Base-by-base conservation (phyloP, 1,284 basidiomycete species). In the Apiotrichum laibachii region DNA sequence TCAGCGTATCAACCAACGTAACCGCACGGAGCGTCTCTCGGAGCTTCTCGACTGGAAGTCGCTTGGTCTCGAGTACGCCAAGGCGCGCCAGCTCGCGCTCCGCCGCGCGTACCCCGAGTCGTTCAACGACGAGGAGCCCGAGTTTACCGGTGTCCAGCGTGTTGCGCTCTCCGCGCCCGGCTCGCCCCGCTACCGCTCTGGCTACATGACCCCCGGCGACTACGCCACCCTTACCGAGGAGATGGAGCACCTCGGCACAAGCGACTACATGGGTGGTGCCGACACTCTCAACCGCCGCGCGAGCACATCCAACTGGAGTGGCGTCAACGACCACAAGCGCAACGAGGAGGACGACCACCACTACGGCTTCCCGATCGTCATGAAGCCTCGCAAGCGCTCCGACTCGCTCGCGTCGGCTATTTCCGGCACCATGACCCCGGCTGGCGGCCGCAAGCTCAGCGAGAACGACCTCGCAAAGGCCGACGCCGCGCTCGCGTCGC, bases 41-140 rank as follows among this genome's bases (percentile, higher is more conserved):
- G 95, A 95, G 47, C 78, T 99, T 57, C 82, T 99, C 61, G 95
- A 99, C 79, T 98, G 95, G 95, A 99, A 99, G 82, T 92, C 93
- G 69, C 81, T 99, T 31, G 95, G 95, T 6, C 86, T 98, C 66
- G 95, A 99, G 78, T 99, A 99, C 78, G 88, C 88, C 74, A 99
- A 97, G 81, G 90, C 92, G 40, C 82, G 95, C 52, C 93, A 96
- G 80, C 82, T 98, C 57, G 92, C 92, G 31, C 82, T 99, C 56
- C 82, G 95, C 64, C 83, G 95, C 50, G 95, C 95, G 13, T 98
- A 99, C 78, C 95, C 95, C 1, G 93, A 98, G 70, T 87, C 89
- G 59, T 99, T 97, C 80, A 85, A 81, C 60, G 81, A 83, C 62
- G 81, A 82, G 60, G 86, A 86, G 62, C 85, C 85, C 56, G 86